Evolutionary conservation across 2,329 filamentous ascomycete species (phyloP).

Genomic region (Westerdykella aurantiaca): DNA sequence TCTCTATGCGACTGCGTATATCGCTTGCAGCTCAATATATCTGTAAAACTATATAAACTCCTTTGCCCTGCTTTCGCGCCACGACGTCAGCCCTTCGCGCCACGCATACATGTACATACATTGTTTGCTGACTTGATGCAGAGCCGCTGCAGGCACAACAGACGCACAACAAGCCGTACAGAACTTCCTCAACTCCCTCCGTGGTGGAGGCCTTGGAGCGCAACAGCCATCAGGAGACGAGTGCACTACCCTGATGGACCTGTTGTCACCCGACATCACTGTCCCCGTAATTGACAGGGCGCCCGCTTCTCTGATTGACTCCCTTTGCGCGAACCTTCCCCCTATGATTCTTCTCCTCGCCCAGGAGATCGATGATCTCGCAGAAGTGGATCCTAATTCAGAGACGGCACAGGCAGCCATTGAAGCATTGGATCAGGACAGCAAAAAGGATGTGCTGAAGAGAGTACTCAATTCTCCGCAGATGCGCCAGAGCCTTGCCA

Average conservation of each 20-base stretch:
- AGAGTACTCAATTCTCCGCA: constrained; percentile 85
- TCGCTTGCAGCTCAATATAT: background rate
- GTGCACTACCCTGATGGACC: constrained; percentile 80
- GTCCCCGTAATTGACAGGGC: constrained; percentile 68
- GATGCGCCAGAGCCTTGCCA: constrained; percentile 78
- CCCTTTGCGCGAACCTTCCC: constrained; percentile 71
- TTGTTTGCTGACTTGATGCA: constrained; percentile 21
- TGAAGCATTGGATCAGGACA: constrained; percentile 62
- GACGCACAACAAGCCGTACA: constrained; percentile 76
- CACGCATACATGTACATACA: constrained; percentile 2
- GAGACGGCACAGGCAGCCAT: constrained; percentile 68
- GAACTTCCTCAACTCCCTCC: constrained; percentile 81
- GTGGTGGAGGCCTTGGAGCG: constrained; percentile 46
- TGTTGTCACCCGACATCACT: constrained; percentile 72
- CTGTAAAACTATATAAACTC: constrained; percentile 15
- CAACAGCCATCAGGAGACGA: constrained; percentile 51
- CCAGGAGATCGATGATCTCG: constrained; percentile 58
- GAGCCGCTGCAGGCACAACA: constrained; percentile 47
- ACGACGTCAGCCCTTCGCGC: constrained; percentile 20
- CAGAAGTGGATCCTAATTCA: constrained; percentile 60
- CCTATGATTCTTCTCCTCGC: constrained; percentile 71
- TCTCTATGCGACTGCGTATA: constrained; percentile 5
- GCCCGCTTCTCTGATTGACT: constrained; percentile 60
- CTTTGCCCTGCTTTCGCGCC: constrained; percentile 22
- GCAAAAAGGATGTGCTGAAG: constrained; percentile 76